Evolutionary conservation across 2,329 filamentous ascomycete genomes (phyloP), one percentile per base, ranked within the genome.

Genomic region (Madurella mycetomatis): DNA sequence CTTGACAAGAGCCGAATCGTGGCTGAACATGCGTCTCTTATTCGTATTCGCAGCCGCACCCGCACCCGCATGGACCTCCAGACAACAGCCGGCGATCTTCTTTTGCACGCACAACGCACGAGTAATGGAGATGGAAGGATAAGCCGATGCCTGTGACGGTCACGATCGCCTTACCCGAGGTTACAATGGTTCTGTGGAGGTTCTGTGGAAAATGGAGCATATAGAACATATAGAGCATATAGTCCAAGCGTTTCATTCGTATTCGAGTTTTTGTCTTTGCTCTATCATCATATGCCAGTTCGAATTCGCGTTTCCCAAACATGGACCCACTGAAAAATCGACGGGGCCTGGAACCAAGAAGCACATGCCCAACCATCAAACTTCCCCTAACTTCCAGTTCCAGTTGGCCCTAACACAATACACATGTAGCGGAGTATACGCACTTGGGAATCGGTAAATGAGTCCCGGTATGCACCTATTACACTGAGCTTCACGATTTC

Each of bases 11-110:
- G 19, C 16, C n/a, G 5, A 34, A 3, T 8, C 51, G 46, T 60
- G 50, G 54, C 50, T 54, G 44, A 30, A 41, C 19, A 44, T 25
- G 11, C 50, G 37, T 19, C 50, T 58, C 58, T 58, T 58, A 58
- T 57, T 56, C 54, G 54, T 56, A 50, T 56, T 56, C 54, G 54
- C 32, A 53, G 12, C 12, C 4, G 12, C 32, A 17, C 25, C 32
- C 44, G 11, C 30, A 13, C 25, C 25, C 25, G 25, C 25, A 25
- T 25, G 7, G 25, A 25, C 25, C 25, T 25, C 25, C 7, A 25
- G 25, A 25, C 7, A 25, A 7, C 25, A 25, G 31, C 44, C 34
- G 34, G 11, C 34, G 11, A 37, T n/a, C n/a, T n/a, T n/a, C 34
- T 37, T 11, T 15, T 11, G 4, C 34, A 15, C 34, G 13, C n/a